Evolutionary conservation across 352 stramenopile species (phyloP), one percentile per base, ranked within the genome.

Genomic region (Globisporangium cylindrosporum): DNA sequence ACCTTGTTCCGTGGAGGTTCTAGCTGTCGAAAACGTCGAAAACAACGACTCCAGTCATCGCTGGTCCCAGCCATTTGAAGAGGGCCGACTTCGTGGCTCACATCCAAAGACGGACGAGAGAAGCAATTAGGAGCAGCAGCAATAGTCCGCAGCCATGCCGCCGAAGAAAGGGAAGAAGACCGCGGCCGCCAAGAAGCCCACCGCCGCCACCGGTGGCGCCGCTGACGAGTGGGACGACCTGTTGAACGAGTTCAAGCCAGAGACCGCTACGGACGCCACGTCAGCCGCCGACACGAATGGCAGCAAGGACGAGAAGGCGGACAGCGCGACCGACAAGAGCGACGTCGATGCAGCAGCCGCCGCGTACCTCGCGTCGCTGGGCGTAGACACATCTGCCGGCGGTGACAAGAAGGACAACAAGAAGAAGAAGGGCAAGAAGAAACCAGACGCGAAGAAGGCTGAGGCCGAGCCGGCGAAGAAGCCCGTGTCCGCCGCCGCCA

Each of bases 341-440:
- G 73, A 81, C 59, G 84, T 91, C 59, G 83, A 92, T 65, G 86
- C 82, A 38, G 85, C 85, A 7, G 88, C 86, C 22, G 88, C 86
- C 41, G 88, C 84, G 43, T 91, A 92, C 62, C 66, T 95, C 62
- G 86, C 86, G 64, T 91, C 82, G 65, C 73, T 95, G 43, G 88
- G 86, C 57, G 81, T 95, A 29, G 76, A 85, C 29, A 74, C 88
- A n/a, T 66, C 73, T 15, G 73, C 73, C 14, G 78, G 74, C 32
- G 77, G 65, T 4, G 85, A 88, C 34, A 90, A 88, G 64, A 89
- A 87, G 66, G 80, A 93, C 63, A 79, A 64, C 25, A 84, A 92
- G 67, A 93, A 95, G 75, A 89, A 95, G 73, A 92, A 93, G 74
- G 90, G 91, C 69, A 90, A 90, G 79, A 92, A 93, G 68, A 79